These are phyloP conservation scores for Zalaria obscura DNA, from an alignment of 2,329 filamentous ascomycete genomes.

Conservation along the genomic window DNA sequence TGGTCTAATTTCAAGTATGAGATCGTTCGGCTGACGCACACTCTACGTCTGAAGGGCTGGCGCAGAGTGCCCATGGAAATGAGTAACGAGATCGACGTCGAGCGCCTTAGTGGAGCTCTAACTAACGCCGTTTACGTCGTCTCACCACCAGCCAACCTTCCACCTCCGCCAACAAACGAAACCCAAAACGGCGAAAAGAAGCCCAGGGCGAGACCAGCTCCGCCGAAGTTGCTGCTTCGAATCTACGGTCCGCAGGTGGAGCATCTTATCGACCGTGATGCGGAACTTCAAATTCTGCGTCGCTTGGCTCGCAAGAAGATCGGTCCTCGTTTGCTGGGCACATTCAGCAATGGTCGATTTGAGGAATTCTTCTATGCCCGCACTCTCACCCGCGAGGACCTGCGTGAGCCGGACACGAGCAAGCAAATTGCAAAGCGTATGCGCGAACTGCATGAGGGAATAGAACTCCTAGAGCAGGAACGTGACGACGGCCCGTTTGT, in stretches of 20 bases:
- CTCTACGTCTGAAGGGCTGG: constrained; percentile 83
- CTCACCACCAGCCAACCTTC: constrained; percentile 56
- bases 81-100: constrained; percentile 54
- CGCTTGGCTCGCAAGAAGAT: constrained; percentile 85
- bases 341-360: constrained; percentile 87
- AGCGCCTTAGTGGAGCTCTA: constrained; percentile 74
- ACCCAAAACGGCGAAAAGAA: constrained; percentile 17
- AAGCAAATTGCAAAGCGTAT: constrained; percentile 94
- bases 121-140: constrained; percentile 97
- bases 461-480: constrained; percentile 72
- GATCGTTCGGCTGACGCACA: constrained; percentile 79
- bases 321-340: constrained; percentile 78
- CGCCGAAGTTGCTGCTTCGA: constrained; percentile 67
- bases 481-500: constrained; percentile 65
- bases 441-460: constrained; percentile 86
- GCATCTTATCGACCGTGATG: constrained; percentile 86
- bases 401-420: constrained; percentile 71
- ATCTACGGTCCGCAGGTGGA: constrained; percentile 94
- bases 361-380: constrained; percentile 85
- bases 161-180: constrained; percentile 18
- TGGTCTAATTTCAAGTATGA: constrained; percentile 88
- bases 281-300: constrained; percentile 72
- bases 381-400: constrained; percentile 60
- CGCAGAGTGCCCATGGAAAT: constrained; percentile 61
- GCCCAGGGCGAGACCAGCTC: constrained; percentile 20